Base-by-base conservation (phyloP, 2,329 filamentous ascomycete species). In the Zymoseptoria crescenta region DNA sequence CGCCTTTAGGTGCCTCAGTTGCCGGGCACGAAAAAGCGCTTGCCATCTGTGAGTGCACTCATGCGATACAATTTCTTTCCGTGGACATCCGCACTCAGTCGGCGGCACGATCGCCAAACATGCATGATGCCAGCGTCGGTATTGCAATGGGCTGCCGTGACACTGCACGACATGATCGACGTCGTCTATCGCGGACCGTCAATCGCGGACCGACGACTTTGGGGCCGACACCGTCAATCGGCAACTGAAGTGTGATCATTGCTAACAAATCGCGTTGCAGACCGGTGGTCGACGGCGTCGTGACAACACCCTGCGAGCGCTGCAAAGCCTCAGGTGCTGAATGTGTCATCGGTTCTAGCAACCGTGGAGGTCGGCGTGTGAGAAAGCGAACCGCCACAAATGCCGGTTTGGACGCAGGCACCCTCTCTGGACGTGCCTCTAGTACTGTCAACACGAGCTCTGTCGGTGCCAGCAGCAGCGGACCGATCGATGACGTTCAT, bases 321-420 rank as follows among this genome's bases (percentile, higher is more conserved):
- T 85, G 83, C 71, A 78, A 81, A 62, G 78, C 79, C 64, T 81
- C 84, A 62, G 75, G 77, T 58, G 80, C 81, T 56, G 81, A 84
- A 61, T 85, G 83, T 68, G 77, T 85, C 9, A 76, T 85, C 20
- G 82, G 81, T 7, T 79, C 80, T 51, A 83, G 81, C 53, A 84
- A 61, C 45, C 56, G 59, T 57, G 83, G 83, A 52, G 83, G 83
- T 13, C 77, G 81, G 57, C 77, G 83, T 52, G 78, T 84, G 59
- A 79, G 82, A 56, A 83, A 81, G 67, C 81, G 81, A 59, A 69
- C 74, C 1, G 52, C 71, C 8, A 69, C 69, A 48, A 61, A 66
- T 54, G 62, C 65, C 57, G 72, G 56, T 58, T 66, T 30, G 62
- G 56, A 56, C 67, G 77, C 73, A 62, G 72, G 56, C 48, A 52